Evolutionary conservation across 495 filamentous ascomycete genomes (phyloP), one percentile per base, ranked within the genome.

Genomic region (Aspergillus cavernicola): DNA sequence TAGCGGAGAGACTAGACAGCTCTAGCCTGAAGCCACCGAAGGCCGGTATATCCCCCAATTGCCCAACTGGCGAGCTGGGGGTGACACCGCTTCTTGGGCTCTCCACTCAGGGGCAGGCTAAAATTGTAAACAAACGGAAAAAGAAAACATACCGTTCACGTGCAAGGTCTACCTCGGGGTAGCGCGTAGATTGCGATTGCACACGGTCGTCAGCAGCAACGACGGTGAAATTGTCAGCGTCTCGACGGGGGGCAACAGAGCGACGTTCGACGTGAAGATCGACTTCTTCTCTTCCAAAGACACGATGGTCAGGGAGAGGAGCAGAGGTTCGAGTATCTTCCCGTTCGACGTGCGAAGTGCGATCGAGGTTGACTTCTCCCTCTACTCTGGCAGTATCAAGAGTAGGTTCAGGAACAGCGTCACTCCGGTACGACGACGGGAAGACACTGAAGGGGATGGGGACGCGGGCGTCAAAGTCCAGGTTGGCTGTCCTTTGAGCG

Each of bases 401-500:
- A 76, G 85, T 84, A 80, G 85, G 80, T 77, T 86, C 83, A 75
- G 81, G 84, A 81, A 84, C 87, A 82, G 83, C 82, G 84, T 93
- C 89, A 81, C 79, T 86, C 85, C 87, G 85, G 83, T 96, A 97
- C 73, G 92, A 88, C 71, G 90, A 95, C 80, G 92, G 92, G 86
- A 97, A 96, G 86, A 97, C 86, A 85, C 91, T 96, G 85, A 96
- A 92, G 74, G 92, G 92, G 76, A 97, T 95, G 78, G 92, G 92
- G 74, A 97, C 89, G 74, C 90, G 88, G 80, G 92, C 91, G 88
- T 97, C 92, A 90, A 95, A 97, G 87, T 96, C 92, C 92, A 97
- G 92, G 79, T 92, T 97, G 90, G 78, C 92, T 83, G 85, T 83
- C 80, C 85, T 84, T 73, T 69, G 77, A 82, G 82, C 83, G 85